Evolutionary conservation across 371 early-diverging fungal genomes (phyloP), one percentile per base, ranked within the genome.

Genomic region (Dinochytrium kinnereticum): DNA sequence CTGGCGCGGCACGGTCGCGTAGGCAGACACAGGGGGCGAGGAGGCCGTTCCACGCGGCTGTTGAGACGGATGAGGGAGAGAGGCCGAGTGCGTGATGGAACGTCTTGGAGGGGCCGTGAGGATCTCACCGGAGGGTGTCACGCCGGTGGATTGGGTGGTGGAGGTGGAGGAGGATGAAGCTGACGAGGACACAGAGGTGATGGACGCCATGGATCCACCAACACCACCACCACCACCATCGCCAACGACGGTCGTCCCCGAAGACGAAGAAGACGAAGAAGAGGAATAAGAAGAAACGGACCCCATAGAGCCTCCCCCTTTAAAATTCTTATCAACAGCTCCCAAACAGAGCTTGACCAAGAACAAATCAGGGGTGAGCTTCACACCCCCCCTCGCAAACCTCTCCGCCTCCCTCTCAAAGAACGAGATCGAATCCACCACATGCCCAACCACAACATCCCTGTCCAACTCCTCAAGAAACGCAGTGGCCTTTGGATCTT

Each of bases 311-410:
- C 26, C 61, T 34, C 34, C 61, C 37, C 36, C 71, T 38, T 77
- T 74, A 65, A 69, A 77, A 5, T 59, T n/a, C 1, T 17, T 13
- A 50, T 77, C 77, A 17, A 77, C 44, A 3, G 77, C 69, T 17
- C 77, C 77, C 21, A 77, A 65, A 53, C 69, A 70, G 59, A 77
- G 59, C 61, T 77, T 77, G 44, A 77, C 66, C 10, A 77, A 68
- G 74, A 73, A 77, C 51, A 70, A 59, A 30, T 65, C 77, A 7
- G 77, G 77, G 2, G 71, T 73, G 24, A 77, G 50, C 21, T 66
- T 65, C 19, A 70, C 68, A 0, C 77, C 77, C 31, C 55, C 49
- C 44, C 49, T 13, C 53, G n/a, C 19, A 49, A 69, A 53, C 15
- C 36, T 3, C 13, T 61, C 61, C 10, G 19, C 36, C 36, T 61